Evolutionary conservation across 2,329 filamentous ascomycete genomes (phyloP), one percentile per base, ranked within the genome.

Genomic region (Phaeosphaeriaceae sp.): DNA sequence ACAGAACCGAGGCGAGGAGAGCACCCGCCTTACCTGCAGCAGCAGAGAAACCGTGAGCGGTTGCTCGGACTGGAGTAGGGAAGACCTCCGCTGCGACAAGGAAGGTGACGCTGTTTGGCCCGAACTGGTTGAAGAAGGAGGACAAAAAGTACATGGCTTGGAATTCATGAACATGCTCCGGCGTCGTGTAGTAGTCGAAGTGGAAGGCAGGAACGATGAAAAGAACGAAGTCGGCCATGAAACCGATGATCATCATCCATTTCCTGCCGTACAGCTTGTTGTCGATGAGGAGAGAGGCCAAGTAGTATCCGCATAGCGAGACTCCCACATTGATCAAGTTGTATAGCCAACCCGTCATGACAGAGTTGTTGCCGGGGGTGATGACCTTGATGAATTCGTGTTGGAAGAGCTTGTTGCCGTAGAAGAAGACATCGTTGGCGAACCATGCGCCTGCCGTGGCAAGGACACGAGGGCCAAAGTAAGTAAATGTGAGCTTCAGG

Each of bases 51-150:
- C 94, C 94, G 83, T 98, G 94, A 51, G 94, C 94, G 19, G 92
- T 93, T 66, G 94, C 94, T 71, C 94, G 93, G 68, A 98, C 89
- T 10, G 93, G 91, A 0, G 93, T 97, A 10, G 94, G 94, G 85
- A 92, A 98, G n/a, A 97, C 92, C 78, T 98, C 94, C 45, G 92
- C 94, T 45, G 94, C 94, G 36, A 96, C 91, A 67, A 98, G 87
- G 90, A 98, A 98, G 62, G 93, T 97, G 71, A 97, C 93, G 48
- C 88, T 90, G 85, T 98, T 98, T 79, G 94, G 94, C 13, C 94
- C 94, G 73, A 98, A 98, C 78, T 98, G 94, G 85, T 97, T 97
- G 89, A 98, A 98, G 84, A 98, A 98, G 22, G 92, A 96, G 7
- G 92, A 96, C 68, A 98, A 79, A 82, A 97, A 97, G 85, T 97